A percentile compares a stretch with the other conserved stretches of the same genome.
These are phyloP conservation scores for Lentithecium fluviatile DNA, from an alignment of 495 filamentous ascomycete genomes.

Conservation along the genomic window DNA sequence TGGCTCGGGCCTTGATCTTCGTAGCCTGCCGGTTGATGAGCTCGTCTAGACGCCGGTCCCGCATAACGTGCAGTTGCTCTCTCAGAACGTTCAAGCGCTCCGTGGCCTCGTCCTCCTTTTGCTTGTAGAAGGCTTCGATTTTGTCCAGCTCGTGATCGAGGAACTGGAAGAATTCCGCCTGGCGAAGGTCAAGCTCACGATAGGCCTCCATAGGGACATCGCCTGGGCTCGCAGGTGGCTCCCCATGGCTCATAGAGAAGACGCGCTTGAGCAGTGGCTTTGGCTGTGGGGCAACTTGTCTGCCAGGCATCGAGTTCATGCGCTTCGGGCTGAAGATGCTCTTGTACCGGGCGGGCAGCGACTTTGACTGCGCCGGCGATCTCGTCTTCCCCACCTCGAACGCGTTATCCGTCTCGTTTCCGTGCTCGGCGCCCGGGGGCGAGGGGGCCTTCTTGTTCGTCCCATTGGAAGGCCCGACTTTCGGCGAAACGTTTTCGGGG, in stretches of 20 bases:
- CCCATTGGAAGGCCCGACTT: slow-evolving; percentile 9
- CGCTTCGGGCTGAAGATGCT: slow-evolving; percentile 41
- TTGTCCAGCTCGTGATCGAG: slow-evolving; percentile 78
- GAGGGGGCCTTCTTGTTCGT: slow-evolving; percentile 16
- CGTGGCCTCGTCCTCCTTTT: slow-evolving; percentile 77
- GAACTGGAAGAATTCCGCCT: slow-evolving; percentile 76
- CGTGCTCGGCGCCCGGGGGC: slow-evolving; percentile 17
- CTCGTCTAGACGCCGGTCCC: slow-evolving; percentile 72
- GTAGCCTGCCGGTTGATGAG: slow-evolving; percentile 49
- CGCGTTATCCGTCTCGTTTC: slow-evolving; percentile 29
- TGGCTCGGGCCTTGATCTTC: slow-evolving; percentile 38
- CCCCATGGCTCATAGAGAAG: slow-evolving; percentile 41
- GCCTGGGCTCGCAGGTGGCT: slow-evolving; percentile 35
- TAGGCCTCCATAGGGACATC: slow-evolving; percentile 51
- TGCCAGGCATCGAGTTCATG: slow-evolving; percentile 36
- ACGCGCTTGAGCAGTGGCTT: slow-evolving; percentile 44
- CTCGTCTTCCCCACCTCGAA: slow-evolving; percentile 47
- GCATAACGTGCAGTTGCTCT: slow-evolving; percentile 84
- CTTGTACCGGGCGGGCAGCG: slow-evolving; percentile 30
- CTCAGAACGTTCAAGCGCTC: slow-evolving; percentile 66
- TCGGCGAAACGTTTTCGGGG: slow-evolving; percentile 38
- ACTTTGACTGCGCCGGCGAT: slow-evolving; percentile 27
- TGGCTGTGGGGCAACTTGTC: slow-evolving; percentile 11
- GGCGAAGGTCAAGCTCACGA: slow-evolving; percentile 57
- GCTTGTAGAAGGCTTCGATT: slow-evolving; percentile 79